A percentile compares a stretch with the other conserved stretches of the same genome.
Evolutionary conservation across 192 early-diverging fungal species (phyloP).

Genomic region (Jimgerdemannia lactiflua): DNA sequence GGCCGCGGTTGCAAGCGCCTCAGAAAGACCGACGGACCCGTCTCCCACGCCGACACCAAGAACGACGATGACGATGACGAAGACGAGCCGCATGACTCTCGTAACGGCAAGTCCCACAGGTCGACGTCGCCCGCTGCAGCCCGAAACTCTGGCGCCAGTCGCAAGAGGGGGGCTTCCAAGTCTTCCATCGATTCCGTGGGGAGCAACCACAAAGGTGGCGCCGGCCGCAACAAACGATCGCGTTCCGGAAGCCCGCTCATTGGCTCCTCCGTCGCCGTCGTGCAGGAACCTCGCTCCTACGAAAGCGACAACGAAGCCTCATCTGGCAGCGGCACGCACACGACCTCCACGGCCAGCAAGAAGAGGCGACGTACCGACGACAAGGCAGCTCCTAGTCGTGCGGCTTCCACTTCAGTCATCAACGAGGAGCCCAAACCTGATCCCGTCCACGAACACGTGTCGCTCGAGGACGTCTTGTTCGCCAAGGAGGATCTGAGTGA

Average conservation of each 20-base stretch:
- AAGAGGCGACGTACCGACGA: background rate
- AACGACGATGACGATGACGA: slow-evolving; percentile 17
- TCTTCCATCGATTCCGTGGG: background rate
- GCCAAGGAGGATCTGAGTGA: background rate
- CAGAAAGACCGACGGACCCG: slow-evolving; percentile 19
- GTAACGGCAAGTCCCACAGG: background rate
- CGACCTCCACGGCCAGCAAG: background rate
- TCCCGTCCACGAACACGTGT: background rate
- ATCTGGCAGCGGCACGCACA: background rate
- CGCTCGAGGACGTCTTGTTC: background rate
- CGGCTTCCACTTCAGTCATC: background rate
- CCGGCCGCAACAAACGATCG: background rate
- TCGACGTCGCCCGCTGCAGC: background rate
- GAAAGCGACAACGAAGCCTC: background rate
- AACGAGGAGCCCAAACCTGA: background rate
- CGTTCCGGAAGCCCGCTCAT: background rate
- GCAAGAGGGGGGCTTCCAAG: background rate
- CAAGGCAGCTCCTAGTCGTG: background rate
- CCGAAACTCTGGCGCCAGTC: background rate
- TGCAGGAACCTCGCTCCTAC: background rate
- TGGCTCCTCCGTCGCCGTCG: too few species aligned
- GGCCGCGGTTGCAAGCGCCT: slow-evolving; percentile 25
- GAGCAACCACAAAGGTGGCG: too few species aligned
- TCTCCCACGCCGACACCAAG: background rate
- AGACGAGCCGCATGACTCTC: background rate